Percentiles rank a stretch among this genome's conserved stretches.
Conservation (phyloP, 202 grass and related monocot species). For the Setaria viridis region DNA sequence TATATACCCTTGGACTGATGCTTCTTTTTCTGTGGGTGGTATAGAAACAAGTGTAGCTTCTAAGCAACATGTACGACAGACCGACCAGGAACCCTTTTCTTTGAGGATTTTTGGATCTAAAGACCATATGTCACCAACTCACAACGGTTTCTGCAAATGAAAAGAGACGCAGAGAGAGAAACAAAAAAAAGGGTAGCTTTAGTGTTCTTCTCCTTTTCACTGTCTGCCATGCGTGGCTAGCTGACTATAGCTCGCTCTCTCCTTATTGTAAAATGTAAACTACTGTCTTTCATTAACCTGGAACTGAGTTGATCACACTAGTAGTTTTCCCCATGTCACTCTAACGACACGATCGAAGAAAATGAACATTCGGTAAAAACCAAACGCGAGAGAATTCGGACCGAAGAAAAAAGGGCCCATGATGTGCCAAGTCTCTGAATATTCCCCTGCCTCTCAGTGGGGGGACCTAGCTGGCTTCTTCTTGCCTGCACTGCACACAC, state of each 20-base stretch:
- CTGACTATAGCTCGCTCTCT: not conserved
- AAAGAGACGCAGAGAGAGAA: not conserved
- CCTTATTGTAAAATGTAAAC: not conserved
- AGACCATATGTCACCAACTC: slow-evolving; percentile 42
- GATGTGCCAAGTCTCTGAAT: slow-evolving; percentile 55
- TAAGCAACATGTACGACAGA: slow-evolving; percentile 48
- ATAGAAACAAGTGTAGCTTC: slow-evolving; percentile 53
- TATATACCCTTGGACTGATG: slow-evolving; percentile 13
- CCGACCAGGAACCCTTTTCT: slow-evolving; percentile 20
- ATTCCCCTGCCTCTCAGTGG: slow-evolving; percentile 42
- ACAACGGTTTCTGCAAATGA: slow-evolving; percentile 41
- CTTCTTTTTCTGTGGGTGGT: slow-evolving; percentile 5
- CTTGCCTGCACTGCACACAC: not conserved
- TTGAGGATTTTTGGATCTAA: slow-evolving; percentile 35
- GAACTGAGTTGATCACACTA: not conserved
- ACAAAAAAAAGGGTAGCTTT: not conserved
- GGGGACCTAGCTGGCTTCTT: not conserved
- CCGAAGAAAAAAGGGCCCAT: slow-evolving; percentile 33
- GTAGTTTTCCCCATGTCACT: not conserved
- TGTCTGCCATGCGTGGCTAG: slow-evolving; percentile 35
- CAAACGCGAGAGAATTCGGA: not conserved
- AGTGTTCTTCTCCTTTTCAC: slow-evolving; percentile 22
- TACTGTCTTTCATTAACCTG: not conserved
- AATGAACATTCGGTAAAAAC: too few relatives aligned
- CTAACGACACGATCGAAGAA: not conserved